Evolutionary conservation across 2,329 filamentous ascomycete genomes (phyloP).

Genomic region (Penicillium expansum): DNA sequence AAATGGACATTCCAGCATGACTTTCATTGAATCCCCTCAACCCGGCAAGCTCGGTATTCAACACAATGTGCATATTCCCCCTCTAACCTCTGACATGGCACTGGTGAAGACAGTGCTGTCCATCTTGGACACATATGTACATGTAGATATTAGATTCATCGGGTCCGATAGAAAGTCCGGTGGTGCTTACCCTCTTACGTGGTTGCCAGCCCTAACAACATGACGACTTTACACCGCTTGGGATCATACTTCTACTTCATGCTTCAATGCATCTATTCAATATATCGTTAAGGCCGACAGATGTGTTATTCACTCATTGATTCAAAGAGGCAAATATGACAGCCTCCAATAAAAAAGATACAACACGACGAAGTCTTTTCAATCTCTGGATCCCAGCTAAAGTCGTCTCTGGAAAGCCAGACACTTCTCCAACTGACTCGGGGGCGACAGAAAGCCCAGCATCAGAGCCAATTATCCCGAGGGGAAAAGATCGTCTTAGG

Average conservation of each 20-base stretch:
- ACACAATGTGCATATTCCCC: too few species aligned
- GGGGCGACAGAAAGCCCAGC: slow-evolving; percentile 27
- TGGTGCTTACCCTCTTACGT: background rate
- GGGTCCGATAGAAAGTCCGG: background rate
- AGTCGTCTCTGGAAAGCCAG: slow-evolving; percentile 14
- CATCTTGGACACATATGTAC: too few species aligned
- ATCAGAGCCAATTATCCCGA: slow-evolving; percentile 20
- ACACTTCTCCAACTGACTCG: slow-evolving; percentile 19
- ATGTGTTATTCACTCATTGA: background rate
- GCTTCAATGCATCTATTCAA: background rate
- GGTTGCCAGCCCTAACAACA: background rate
- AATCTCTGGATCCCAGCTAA: slow-evolving; percentile 24
- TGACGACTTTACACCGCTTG: background rate
- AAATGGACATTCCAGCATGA: background rate
- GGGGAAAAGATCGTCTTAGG: slow-evolving; percentile 28
- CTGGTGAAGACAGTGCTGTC: too few species aligned
- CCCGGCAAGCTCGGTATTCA: too few species aligned
- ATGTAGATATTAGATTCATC: background rate
- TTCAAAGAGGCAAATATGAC: slow-evolving; percentile 18
- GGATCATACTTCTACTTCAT: background rate
- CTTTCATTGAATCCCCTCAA: too few species aligned
- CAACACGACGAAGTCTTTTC: slow-evolving; percentile 26
- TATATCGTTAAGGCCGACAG: background rate
- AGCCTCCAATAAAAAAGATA: slow-evolving; percentile 17
- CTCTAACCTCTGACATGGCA: too few species aligned